Conservation (phyloP, 2,329 filamentous ascomycete genomes). For the Lecanicillium sp. region DNA sequence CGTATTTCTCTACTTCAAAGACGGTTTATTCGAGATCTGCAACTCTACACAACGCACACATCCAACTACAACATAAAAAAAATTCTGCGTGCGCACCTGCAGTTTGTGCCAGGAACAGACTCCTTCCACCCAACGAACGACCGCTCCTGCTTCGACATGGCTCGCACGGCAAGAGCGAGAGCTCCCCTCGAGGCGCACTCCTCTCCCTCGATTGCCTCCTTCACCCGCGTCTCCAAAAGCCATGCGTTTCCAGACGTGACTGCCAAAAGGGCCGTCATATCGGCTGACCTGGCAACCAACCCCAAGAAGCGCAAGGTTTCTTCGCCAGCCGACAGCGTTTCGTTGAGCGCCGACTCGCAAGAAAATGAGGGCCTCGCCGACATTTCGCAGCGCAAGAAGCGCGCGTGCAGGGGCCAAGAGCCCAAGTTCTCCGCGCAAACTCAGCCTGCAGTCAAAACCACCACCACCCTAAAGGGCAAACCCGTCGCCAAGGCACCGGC, state of each 20-base stretch:
- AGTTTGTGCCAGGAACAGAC: too few species aligned
- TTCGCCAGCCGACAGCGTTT: neutral
- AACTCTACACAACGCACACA: too few species aligned
- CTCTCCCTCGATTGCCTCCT: conserved; percentile 34
- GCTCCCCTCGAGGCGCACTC: conserved; percentile 17
- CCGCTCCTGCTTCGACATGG: conserved; percentile 15
- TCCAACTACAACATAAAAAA: neutral
- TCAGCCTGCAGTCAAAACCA: neutral
- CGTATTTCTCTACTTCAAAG: neutral
- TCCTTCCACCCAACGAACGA: too few species aligned
- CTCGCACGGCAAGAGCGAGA: conserved; percentile 23
- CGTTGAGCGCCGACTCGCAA: conserved; percentile 2
- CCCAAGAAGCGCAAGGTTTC: conserved; percentile 12
- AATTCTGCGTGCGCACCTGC: too few species aligned
- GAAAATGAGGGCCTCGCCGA: neutral
- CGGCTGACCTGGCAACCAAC: neutral
- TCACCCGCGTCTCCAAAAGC: conserved; percentile 43
- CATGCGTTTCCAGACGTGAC: conserved; percentile 19
- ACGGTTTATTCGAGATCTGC: too few species aligned
- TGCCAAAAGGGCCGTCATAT: conserved; percentile 3
- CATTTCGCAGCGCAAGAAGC: conserved; percentile 7
- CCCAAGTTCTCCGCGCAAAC: neutral
- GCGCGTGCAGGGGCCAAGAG: conserved; percentile 6
- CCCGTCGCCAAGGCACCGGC: conserved; percentile 24
- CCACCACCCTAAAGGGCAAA: conserved; percentile 25